phyloP scores from a whole-genome alignment of 2,329 filamentous ascomycete genomes.

The Fusarium virguliforme region DNA sequence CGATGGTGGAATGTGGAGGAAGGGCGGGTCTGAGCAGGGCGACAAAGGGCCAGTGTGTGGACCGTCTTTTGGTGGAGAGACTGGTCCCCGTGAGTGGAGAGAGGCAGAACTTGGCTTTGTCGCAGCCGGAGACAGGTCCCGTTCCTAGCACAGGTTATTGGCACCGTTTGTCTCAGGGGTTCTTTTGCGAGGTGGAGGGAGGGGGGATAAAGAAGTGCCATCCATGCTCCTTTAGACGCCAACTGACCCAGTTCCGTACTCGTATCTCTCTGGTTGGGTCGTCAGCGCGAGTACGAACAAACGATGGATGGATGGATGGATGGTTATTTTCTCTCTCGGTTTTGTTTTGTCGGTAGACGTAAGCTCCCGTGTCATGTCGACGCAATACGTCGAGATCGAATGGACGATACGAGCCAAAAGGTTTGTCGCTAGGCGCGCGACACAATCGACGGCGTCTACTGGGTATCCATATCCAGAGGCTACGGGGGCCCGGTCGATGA shows the following conservation, averaged over 20 bases:
- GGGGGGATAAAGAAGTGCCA: slow-evolving; percentile 25
- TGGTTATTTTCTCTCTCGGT: slow-evolving; percentile 26
- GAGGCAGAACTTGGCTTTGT: slow-evolving; percentile 43
- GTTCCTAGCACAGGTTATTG: slow-evolving; percentile 45
- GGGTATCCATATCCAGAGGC: background rate
- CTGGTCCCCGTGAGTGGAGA: slow-evolving; percentile 25
- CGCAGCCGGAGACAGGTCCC: slow-evolving; percentile 47
- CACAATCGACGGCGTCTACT: slow-evolving; percentile 33
- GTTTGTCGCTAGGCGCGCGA: slow-evolving; percentile 36
- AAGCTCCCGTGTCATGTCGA: slow-evolving; percentile 41
- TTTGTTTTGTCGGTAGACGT: slow-evolving; percentile 25
- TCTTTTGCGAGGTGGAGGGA: slow-evolving; percentile 12
- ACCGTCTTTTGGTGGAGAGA: slow-evolving; percentile 5
- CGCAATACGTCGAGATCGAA: slow-evolving; percentile 25
- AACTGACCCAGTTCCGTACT: slow-evolving; percentile 34
- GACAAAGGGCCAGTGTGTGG: slow-evolving; percentile 13
- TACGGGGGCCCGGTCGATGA: background rate
- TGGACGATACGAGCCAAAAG: slow-evolving; percentile 30
- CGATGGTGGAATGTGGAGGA: slow-evolving; percentile 33
- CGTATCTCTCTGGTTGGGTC: slow-evolving; percentile 32
- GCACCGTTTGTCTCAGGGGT: slow-evolving; percentile 47
- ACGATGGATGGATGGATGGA: background rate
- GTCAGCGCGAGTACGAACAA: slow-evolving; percentile 6
- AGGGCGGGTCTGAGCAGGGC: slow-evolving; percentile 10
- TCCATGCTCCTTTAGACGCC: slow-evolving; percentile 21